A percentile compares a stretch with the other conserved stretches of the same genome.
These are phyloP conservation scores for Saccharomyces eubayanus DNA, from an alignment of 805 yeast species.

Conservation along the genomic window DNA sequence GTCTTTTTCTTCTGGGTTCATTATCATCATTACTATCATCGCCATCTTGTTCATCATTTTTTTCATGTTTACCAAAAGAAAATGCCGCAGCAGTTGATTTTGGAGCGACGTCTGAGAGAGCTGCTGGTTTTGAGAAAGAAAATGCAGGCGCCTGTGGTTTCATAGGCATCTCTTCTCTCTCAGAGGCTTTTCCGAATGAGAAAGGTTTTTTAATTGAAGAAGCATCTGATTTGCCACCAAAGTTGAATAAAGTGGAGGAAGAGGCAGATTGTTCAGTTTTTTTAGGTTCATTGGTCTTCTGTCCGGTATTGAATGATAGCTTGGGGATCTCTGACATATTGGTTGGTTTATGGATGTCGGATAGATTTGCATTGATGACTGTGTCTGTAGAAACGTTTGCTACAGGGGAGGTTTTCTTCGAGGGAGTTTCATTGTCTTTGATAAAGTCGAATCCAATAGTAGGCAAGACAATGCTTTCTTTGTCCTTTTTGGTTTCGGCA, in stretches of 20 bases:
- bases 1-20: constrained; percentile 6
- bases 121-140: neutral
- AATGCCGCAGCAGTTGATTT: neutral
- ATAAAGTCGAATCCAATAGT: constrained; percentile 29
- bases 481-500: neutral
- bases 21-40: constrained; percentile 3
- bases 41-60: neutral
- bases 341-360: neutral
- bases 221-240: neutral
- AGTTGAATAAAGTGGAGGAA: neutral
- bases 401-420: constrained; percentile 6
- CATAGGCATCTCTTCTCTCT: neutral
- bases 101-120: neutral
- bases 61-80: neutral
- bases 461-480: constrained; percentile 15
- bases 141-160: neutral
- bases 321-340: neutral
- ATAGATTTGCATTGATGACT: neutral
- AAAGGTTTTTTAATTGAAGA: neutral
- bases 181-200: neutral
- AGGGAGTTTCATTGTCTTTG: constrained; percentile 17
- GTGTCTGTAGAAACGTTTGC: neutral
- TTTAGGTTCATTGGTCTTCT: neutral
- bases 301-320: neutral
- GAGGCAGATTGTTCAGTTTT: neutral